These are phyloP conservation scores for Talaromyces sp. DNA, from an alignment of 2,329 filamentous ascomycete species.

Conservation along the genomic window DNA sequence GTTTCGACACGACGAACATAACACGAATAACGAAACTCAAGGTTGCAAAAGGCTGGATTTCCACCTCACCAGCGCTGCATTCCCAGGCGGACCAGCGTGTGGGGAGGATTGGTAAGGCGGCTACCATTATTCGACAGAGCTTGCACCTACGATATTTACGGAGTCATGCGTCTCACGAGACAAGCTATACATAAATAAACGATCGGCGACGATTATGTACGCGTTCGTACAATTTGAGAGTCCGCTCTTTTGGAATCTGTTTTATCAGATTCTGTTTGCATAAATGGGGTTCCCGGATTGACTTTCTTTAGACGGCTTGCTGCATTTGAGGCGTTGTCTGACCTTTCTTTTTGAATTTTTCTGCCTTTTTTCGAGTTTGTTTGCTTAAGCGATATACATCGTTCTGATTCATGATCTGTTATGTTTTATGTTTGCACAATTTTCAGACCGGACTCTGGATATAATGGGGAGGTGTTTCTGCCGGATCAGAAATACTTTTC, in stretches of 20 bases:
- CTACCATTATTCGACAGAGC: not conserved
- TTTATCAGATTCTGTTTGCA: constrained; percentile 4
- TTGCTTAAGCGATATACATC: constrained; percentile 7
- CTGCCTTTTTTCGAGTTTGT: not conserved
- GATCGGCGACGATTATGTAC: not conserved
- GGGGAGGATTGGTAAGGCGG: constrained; percentile 8
- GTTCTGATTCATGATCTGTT: constrained; percentile 6
- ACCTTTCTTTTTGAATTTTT: not conserved
- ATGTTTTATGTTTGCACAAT: constrained; percentile 1
- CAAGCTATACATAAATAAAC: constrained; percentile 8
- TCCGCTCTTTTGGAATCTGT: not conserved
- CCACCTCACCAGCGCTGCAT: not conserved
- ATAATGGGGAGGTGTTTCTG: not conserved
- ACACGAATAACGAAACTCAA: not conserved
- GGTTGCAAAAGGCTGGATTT: not conserved
- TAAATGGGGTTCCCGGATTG: constrained; percentile 9
- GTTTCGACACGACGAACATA: not conserved
- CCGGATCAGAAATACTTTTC: not conserved
- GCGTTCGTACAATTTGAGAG: constrained; percentile 3
- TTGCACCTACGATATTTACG: constrained; percentile 7
- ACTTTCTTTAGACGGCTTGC: constrained; percentile 13
- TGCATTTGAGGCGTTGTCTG: constrained; percentile 15
- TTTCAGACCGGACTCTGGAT: constrained; percentile 1
- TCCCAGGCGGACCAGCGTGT: constrained; percentile 10
- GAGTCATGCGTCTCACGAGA: constrained; percentile 12